Conservation (phyloP, 1,139 yeast species). For the Trichomonascaceae sp. region DNA sequence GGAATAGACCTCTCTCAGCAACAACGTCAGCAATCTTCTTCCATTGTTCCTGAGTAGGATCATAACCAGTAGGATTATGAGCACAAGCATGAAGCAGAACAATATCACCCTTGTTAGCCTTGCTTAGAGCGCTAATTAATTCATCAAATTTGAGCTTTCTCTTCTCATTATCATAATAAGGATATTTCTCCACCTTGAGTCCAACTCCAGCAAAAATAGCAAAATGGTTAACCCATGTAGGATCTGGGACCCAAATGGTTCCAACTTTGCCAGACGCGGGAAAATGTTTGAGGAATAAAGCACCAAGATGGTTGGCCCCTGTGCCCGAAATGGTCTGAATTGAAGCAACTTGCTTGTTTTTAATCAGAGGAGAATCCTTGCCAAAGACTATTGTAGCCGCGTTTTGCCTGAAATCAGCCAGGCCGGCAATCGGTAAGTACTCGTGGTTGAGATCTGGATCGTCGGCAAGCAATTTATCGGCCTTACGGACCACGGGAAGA, state of each 20-base stretch:
- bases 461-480: slow-evolving; percentile 47
- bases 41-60: slow-evolving; percentile 81
- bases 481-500: slow-evolving; percentile 71
- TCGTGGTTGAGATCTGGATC: slow-evolving; percentile 80
- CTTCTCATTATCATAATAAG: slow-evolving; percentile 68
- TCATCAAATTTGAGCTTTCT: slow-evolving; percentile 56
- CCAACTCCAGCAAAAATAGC: slow-evolving; percentile 71
- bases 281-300: slow-evolving; percentile 55
- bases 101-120: slow-evolving; percentile 36
- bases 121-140: slow-evolving; percentile 28
- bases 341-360: slow-evolving; percentile 50
- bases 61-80: slow-evolving; percentile 95
- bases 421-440: slow-evolving; percentile 80
- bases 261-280: slow-evolving; percentile 37
- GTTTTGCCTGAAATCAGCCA: slow-evolving; percentile 57
- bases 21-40: slow-evolving; percentile 56
- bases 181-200: slow-evolving; percentile 58
- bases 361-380: slow-evolving; percentile 50
- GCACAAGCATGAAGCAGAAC: slow-evolving; percentile 90
- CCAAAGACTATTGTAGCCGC: slow-evolving; percentile 84
- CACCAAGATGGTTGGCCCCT: slow-evolving; percentile 90
- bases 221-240: slow-evolving; percentile 96
- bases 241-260: slow-evolving; percentile 69
- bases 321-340: slow-evolving; percentile 92
- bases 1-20: slow-evolving; percentile 51